A percentile compares a stretch with the other conserved stretches of the same genome.
Conservation (phyloP, 192 early-diverging fungal species). For the Cetraspora pellucida region DNA sequence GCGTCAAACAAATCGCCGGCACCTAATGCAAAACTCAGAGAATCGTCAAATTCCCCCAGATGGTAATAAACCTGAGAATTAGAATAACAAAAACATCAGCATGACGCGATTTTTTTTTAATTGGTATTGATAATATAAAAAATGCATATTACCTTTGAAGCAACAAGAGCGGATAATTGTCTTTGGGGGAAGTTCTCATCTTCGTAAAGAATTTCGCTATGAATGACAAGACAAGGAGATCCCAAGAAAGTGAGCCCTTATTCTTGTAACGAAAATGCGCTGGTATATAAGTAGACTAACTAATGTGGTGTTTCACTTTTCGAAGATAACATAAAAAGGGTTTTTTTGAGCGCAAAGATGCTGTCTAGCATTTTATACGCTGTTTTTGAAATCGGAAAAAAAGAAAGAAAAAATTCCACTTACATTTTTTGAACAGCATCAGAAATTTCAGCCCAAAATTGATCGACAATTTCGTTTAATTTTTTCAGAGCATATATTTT, state of each 20-base stretch:
- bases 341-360: not conserved
- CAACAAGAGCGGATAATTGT: conserved; percentile 91
- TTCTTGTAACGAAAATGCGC: not conserved
- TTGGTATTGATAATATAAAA: not conserved
- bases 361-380: not conserved
- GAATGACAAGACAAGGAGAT: not conserved
- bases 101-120: not conserved
- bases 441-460: conserved; percentile 98
- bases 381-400: not conserved
- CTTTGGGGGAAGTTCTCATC: conserved; percentile 83
- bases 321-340: not conserved
- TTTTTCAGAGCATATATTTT: conserved; percentile 92
- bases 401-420: conserved; percentile 11
- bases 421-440: conserved; percentile 91
- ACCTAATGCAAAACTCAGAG: conserved; percentile 92
- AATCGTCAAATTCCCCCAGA: conserved; percentile 94
- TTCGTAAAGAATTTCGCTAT: conserved; percentile 94
- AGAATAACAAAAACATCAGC: not conserved
- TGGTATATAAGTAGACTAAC: not conserved
- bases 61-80: conserved; percentile 88
- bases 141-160: conserved; percentile 83
- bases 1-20: conserved; percentile 90
- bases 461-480: conserved; percentile 85
- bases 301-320: not conserved
- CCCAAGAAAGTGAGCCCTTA: too few species aligned